Base-by-base conservation (phyloP, 441 rosid genomes). In the Croton laevigatus region DNA sequence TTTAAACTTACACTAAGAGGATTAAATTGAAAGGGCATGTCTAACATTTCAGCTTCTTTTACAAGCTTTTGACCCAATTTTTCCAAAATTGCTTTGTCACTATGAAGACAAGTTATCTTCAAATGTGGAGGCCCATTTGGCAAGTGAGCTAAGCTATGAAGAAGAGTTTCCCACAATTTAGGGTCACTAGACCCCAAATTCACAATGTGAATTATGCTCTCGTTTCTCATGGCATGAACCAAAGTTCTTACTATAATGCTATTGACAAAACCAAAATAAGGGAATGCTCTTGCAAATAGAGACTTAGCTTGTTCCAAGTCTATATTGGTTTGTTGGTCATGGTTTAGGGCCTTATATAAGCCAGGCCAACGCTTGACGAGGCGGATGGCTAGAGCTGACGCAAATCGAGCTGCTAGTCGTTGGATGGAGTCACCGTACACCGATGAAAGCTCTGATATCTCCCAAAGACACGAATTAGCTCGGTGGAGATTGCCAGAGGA, bases 361-460 rank as follows among this genome's bases (percentile, higher is more conserved):
- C 91, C 88, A 0, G 82, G 82, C 91, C 89, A 83, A 3, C 82
- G 80, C 79, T 78, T 85, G 69, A 83, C 73, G 3, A 85, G 75
- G 11, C 83, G 84, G n/a, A 70, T 51, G 8, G 87, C 85, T 0
- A 87, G 73, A 45, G 84, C 85, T 0, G 84, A 79, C 62, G 88
- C 82, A 0, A 82, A 85, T 45, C 70, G 53, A 9, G 82, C 81
- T 0, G 88, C 83, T 3, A 85, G 76, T 14, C 89, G 70, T 51
- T 87, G 91, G 79, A 83, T 76, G 70, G 86, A 80, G 73, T 87
- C 84, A 0, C 89, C 86, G 0, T 79, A 68, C n/a, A 78, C 53
- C 0, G 86, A 85, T 8, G 89, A 73, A 4, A 85, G 81, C 59
- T 71, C 66, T 3, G 83, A 62, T 69, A 87, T 85, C 73, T 76